phyloP scores from a whole-genome alignment of 1,284 basidiomycete genomes.

The Malassezia psittaci region DNA sequence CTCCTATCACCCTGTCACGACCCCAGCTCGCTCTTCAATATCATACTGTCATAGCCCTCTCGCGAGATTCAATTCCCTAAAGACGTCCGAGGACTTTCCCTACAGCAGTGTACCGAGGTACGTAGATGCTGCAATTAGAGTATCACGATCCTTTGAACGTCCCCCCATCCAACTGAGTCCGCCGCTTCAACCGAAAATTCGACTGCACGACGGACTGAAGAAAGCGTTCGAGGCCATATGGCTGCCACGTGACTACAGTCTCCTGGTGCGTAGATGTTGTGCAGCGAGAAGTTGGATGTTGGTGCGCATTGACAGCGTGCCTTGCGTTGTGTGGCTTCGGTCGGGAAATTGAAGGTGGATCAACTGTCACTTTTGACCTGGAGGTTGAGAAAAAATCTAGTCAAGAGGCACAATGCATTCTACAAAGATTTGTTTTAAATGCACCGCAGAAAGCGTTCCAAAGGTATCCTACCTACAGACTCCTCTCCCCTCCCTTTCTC shows the following conservation, averaged over 20 bases:
- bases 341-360: too few relatives aligned
- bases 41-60: neutral
- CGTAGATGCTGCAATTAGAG: conserved; percentile 12
- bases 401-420: neutral
- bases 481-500: neutral
- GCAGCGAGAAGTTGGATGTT: neutral
- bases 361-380: neutral
- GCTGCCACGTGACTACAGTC: neutral
- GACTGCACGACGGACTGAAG: neutral
- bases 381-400: neutral
- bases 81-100: conserved; percentile 20
- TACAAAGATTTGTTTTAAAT: conserved; percentile 3
- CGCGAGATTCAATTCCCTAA: conserved; percentile 1
- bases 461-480: neutral
- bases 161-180: conserved; percentile 1
- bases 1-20: neutral
- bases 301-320: neutral
- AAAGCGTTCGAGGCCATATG: neutral
- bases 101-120: conserved; percentile 13
- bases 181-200: too few relatives aligned
- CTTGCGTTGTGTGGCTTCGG: too few relatives aligned
- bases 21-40: neutral
- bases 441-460: neutral
- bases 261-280: neutral
- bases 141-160: conserved; percentile 19